These are phyloP conservation scores for Amanita rubescens DNA, from an alignment of 768 basidiomycete species.

Conservation along the genomic window DNA sequence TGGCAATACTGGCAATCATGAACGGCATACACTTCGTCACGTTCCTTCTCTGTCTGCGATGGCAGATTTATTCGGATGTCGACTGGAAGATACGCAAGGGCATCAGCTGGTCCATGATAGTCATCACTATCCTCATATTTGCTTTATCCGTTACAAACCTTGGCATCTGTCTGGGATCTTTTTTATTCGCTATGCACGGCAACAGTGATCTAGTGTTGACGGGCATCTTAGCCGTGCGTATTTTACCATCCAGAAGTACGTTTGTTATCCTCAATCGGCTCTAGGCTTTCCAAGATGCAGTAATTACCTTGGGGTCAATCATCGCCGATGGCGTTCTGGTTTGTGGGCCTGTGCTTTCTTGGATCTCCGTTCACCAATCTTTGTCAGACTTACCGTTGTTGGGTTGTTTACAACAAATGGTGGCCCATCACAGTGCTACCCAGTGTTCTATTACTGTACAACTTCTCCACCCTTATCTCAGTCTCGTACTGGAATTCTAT, in stretches of 20 bases:
- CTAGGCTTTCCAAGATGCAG: neutral
- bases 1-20: neutral
- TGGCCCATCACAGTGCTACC: neutral
- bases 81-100: neutral
- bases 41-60: neutral
- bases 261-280: neutral
- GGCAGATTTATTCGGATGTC: neutral
- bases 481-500: neutral
- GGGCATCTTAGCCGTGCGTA: neutral
- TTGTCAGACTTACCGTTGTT: constrained; percentile 1
- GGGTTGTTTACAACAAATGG: neutral
- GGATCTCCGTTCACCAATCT: no score
- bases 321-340: constrained; percentile 1
- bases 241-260: neutral
- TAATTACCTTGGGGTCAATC: neutral
- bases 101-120: neutral
- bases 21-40: constrained; percentile 1
- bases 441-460: neutral
- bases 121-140: neutral
- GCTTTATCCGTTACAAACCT: neutral
- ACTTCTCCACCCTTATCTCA: neutral
- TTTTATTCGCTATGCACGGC: neutral
- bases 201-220: neutral
- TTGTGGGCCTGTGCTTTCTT: neutral
- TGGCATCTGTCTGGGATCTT: neutral